phyloP scores from a whole-genome alignment of 257 asterid genomes.

The Nicotiana knightiana region DNA sequence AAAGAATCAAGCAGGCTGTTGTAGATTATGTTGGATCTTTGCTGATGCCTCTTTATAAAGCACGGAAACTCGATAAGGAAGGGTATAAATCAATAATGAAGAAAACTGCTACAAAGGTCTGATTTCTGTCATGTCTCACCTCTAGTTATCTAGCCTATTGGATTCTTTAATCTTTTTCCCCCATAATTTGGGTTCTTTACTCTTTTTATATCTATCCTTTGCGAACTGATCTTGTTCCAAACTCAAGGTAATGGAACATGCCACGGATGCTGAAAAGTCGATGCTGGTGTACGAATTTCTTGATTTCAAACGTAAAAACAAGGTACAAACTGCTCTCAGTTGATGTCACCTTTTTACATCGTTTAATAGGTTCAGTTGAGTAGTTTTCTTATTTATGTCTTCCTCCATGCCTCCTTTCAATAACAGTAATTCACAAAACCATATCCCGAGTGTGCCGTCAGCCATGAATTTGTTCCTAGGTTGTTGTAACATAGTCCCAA shows the following conservation, averaged over 20 bases:
- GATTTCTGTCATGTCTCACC: background rate
- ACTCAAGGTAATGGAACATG: slow-evolving; percentile 86
- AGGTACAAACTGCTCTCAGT: slow-evolving; percentile 38
- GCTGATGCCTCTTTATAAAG: slow-evolving; percentile 97
- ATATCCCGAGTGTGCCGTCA: too few relatives aligned
- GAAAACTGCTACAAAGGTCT: slow-evolving; percentile 97
- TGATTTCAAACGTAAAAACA: slow-evolving; percentile 94
- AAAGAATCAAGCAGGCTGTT: slow-evolving; percentile 76
- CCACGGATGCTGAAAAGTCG: slow-evolving; percentile 80
- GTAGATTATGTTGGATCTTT: slow-evolving; percentile 91
- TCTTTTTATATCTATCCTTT: slow-evolving; percentile 8
- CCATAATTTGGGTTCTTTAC: slow-evolving; percentile 3
- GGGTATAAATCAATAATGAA: slow-evolving; percentile 94
- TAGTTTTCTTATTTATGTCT: too few relatives aligned
- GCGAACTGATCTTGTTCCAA: slow-evolving; percentile 14
- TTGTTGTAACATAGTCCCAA: too few relatives aligned
- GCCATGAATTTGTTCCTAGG: too few relatives aligned
- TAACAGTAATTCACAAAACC: too few relatives aligned
- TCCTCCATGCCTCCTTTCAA: too few relatives aligned
- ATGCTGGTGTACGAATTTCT: slow-evolving; percentile 86
- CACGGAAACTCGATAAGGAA: slow-evolving; percentile 85
- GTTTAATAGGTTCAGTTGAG: background rate
- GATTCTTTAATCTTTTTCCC: background rate
- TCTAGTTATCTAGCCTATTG: background rate
- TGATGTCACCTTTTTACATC: background rate